Evolutionary conservation across 1,139 yeast genomes (phyloP).

Genomic region (Arxiozyma bovina): DNA sequence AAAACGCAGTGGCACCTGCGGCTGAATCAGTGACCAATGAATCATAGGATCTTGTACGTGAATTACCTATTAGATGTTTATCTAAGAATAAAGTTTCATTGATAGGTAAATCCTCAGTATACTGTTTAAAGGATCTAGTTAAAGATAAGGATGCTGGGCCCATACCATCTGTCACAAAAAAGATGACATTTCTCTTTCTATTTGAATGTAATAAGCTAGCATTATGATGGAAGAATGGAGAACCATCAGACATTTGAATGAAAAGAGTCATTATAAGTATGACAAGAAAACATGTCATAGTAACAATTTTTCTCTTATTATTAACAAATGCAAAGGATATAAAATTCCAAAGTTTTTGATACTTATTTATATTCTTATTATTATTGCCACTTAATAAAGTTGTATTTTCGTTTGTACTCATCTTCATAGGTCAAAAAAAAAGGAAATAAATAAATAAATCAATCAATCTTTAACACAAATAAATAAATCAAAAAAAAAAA

Average conservation of each 20-base stretch:
- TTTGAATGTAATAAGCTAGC: background rate
- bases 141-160: conserved; percentile 77
- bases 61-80: conserved; percentile 59
- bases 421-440: background rate
- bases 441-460: no score
- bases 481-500: no score
- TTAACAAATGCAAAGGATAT: background rate
- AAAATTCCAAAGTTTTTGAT: background rate
- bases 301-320: conserved; percentile 1
- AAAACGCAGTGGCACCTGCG: conserved; percentile 88
- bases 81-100: conserved; percentile 55
- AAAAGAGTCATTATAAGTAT: conserved; percentile 1
- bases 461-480: no score
- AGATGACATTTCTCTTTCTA: conserved; percentile 54
- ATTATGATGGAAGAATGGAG: conserved; percentile 1
- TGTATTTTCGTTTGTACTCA: conserved; percentile 3
- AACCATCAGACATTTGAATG: conserved; percentile 2
- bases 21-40: conserved; percentile 83
- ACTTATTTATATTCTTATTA: background rate
- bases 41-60: conserved; percentile 65
- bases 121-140: conserved; percentile 63
- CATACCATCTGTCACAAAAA: conserved; percentile 89
- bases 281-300: conserved; percentile 1
- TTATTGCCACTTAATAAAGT: background rate
- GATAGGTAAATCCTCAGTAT: conserved; percentile 41